Base-by-base conservation (phyloP, 2,329 filamentous ascomycete genomes). In the Ascocoryne sarcoides region DNA sequence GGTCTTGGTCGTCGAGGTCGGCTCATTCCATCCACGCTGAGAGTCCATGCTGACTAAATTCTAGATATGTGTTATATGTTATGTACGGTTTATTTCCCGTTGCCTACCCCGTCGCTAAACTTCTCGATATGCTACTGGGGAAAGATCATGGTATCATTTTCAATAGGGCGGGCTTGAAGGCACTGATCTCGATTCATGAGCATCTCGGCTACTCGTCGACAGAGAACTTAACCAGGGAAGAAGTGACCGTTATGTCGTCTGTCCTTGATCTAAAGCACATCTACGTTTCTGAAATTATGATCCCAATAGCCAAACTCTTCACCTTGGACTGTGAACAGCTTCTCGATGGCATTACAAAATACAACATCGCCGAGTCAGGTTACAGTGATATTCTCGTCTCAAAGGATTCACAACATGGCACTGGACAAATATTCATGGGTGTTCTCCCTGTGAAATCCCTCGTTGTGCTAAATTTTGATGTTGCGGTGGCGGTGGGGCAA, bases 381-480 rank as follows among this genome's bases (percentile, higher is more conserved):
- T 95, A 95, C 62, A 95, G 89, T 5, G 73, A 89, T 43, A 95
- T 96, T 48, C 90, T 90, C 3, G 92, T 96, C 43, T 84, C 95
- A 57, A 79, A 84, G 20, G 78, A 84, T 0, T 82, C 84, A 38
- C 90, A 86, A 54, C 68, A 74, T 0, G 76, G 76, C 44, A 88
- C 95, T 59, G n/a, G n/a, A n/a, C n/a, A n/a, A n/a, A n/a, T n/a
- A n/a, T 96, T 95, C 62, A 81, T 95, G 17, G 90, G 90, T 48
- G 95, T 96, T 86, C 74, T 96, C 5, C 69, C 95, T 10, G 89
- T 95, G 61, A 95, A 95, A 69, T 95, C 95, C 57, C 75, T 96
- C 43, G 95, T 96, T 58, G 95, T 89, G 0, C 95, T 95, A 60
- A 89, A 95, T 50, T 89, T 89, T 0, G 89, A 95, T 60, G 90